A percentile compares a stretch with the other conserved stretches of the same genome.
These are phyloP conservation scores for Sanghuangporus baumii DNA, from an alignment of 1,284 basidiomycete genomes.

Conservation along the genomic window DNA sequence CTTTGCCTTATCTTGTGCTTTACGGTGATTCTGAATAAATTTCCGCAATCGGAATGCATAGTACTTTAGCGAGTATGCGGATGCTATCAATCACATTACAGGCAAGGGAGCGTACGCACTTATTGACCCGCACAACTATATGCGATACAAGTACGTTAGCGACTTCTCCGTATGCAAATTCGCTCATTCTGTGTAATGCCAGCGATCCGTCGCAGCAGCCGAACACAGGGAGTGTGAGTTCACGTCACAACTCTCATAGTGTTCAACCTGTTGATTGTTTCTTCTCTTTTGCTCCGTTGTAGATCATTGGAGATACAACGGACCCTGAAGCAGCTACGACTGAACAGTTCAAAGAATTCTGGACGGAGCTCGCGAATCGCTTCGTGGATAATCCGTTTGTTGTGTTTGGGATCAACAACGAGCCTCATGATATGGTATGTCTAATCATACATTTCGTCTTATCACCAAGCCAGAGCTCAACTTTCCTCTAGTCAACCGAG, in stretches of 20 bases:
- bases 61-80: slow-evolving; percentile 39
- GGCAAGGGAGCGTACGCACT: slow-evolving; percentile 38
- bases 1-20: neutral
- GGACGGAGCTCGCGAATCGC: slow-evolving; percentile 21
- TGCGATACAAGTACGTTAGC: slow-evolving; percentile 37
- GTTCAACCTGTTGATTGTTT: neutral
- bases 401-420: slow-evolving; percentile 30
- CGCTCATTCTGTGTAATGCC: neutral
- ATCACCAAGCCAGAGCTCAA: no score
- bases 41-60: slow-evolving; percentile 17
- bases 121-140: slow-evolving; percentile 44
- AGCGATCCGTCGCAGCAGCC: slow-evolving; percentile 42
- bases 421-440: slow-evolving; percentile 39
- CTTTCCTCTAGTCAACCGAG: slow-evolving; percentile 30
- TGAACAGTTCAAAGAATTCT: slow-evolving; percentile 22
- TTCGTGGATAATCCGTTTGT: slow-evolving; percentile 21
- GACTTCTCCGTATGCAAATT: neutral
- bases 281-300: neutral
- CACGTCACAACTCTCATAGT: neutral
- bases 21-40: neutral
- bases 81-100: slow-evolving; percentile 41
- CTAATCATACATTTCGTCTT: neutral
- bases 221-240: slow-evolving; percentile 36
- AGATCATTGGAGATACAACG: slow-evolving; percentile 40
- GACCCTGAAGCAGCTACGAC: slow-evolving; percentile 41